Evolutionary conservation across 2,329 filamentous ascomycete species (phyloP).

Genomic region (Pestalotiopsis fici): DNA sequence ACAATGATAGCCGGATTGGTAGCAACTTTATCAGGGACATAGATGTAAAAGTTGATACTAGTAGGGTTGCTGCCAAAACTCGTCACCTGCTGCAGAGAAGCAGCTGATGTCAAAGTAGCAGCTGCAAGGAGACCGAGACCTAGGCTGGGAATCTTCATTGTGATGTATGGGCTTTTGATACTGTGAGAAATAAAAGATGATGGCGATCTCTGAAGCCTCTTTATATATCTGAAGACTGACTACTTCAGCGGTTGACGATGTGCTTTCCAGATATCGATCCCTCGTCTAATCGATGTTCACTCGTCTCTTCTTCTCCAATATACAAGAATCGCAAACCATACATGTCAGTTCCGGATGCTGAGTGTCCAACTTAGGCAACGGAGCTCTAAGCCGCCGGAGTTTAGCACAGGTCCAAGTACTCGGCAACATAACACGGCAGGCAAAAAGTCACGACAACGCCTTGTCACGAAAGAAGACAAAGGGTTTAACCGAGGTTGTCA

Average conservation of each 20-base stretch:
- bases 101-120: conserved; percentile 4
- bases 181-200: background rate
- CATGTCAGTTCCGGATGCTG: background rate
- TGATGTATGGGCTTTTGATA: background rate
- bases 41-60: conserved; percentile 44
- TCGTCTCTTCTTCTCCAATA: background rate
- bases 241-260: too few relatives aligned
- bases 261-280: background rate
- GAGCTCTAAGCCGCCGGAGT: background rate
- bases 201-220: background rate
- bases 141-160: conserved; percentile 13
- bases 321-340: background rate
- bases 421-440: background rate
- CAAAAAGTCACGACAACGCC: background rate
- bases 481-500: background rate
- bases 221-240: background rate
- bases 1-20: conserved; percentile 26
- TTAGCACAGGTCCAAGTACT: background rate
- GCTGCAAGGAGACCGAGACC: conserved; percentile 16
- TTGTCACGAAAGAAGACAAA: background rate
- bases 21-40: conserved; percentile 40
- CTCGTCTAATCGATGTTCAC: background rate
- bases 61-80: conserved; percentile 43
- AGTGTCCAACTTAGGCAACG: background rate
- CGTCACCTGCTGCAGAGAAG: conserved; percentile 29